These are phyloP conservation scores for Thermomyces lanuginosus DNA, from an alignment of 2,329 filamentous ascomycete species.

Conservation along the genomic window DNA sequence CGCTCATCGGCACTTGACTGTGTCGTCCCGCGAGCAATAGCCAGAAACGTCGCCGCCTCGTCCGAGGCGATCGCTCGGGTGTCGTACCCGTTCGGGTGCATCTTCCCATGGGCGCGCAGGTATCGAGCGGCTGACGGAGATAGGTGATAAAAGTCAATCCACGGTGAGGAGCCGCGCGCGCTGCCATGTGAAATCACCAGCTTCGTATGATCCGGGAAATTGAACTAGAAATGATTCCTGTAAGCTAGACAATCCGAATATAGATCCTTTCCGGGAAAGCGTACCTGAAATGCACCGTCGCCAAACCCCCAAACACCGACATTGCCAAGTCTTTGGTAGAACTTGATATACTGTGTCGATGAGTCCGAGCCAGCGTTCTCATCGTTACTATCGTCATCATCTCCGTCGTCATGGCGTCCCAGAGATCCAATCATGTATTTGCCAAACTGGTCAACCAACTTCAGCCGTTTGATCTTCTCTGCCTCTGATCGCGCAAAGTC, in stretches of 20 bases:
- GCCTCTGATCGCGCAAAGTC: conserved; percentile 24
- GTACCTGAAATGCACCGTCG: conserved; percentile 31
- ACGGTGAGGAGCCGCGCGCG: conserved; percentile 23
- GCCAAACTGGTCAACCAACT: conserved; percentile 34
- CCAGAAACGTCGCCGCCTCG: conserved; percentile 24
- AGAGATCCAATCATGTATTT: conserved; percentile 37
- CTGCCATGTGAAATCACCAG: conserved; percentile 29
- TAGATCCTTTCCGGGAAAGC: conserved; percentile 4
- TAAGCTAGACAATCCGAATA: neutral
- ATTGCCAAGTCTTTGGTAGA: conserved; percentile 36
- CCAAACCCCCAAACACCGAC: conserved; percentile 38
- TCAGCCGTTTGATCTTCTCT: conserved; percentile 33
- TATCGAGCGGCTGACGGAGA: conserved; percentile 30
- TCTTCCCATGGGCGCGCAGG: conserved; percentile 24
- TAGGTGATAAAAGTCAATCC: conserved; percentile 35
- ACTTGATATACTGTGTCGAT: conserved; percentile 31
- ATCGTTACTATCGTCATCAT: conserved; percentile 11
- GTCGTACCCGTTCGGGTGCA: conserved; percentile 29
- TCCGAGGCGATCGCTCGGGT: conserved; percentile 27
- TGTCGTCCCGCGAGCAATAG: conserved; percentile 21
- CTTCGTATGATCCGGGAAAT: conserved; percentile 38
- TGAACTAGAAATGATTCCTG: conserved; percentile 20
- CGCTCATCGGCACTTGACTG: conserved; percentile 20
- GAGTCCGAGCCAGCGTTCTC: conserved; percentile 11
- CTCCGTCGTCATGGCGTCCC: conserved; percentile 25